Percentiles rank a stretch among this genome's conserved stretches.
Conservation (phyloP, 495 filamentous ascomycete genomes). For the Lepraria neglecta region DNA sequence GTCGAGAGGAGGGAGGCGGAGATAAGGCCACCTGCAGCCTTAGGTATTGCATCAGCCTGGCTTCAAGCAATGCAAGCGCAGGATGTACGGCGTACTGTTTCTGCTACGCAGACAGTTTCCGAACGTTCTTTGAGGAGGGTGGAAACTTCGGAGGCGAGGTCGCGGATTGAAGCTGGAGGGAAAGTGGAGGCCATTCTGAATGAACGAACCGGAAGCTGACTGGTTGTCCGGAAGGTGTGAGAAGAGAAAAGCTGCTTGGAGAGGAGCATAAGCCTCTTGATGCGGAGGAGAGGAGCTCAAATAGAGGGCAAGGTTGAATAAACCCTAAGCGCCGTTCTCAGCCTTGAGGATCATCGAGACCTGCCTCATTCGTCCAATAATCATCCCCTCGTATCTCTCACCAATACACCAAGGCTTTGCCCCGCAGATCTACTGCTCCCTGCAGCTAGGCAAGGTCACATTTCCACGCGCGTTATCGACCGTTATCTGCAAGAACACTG, state of each 20-base stretch:
- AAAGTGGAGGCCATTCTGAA: slow-evolving; percentile 27
- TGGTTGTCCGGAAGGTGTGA: background rate
- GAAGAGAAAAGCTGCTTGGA: background rate
- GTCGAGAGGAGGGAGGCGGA: slow-evolving; percentile 49
- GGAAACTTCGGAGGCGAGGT: slow-evolving; percentile 45
- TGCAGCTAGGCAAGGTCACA: background rate
- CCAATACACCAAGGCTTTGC: background rate
- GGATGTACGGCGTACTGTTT: slow-evolving; percentile 43
- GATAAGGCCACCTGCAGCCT: slow-evolving; percentile 59
- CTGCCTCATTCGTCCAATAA: background rate
- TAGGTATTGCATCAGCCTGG: slow-evolving; percentile 2
- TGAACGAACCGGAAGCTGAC: background rate
- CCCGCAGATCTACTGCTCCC: slow-evolving; percentile 2
- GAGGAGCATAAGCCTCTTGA: background rate
- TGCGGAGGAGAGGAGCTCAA: background rate
- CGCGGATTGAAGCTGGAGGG: slow-evolving; percentile 45
- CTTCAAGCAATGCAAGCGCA: background rate
- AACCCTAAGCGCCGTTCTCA: background rate
- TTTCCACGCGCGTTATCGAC: slow-evolving; percentile 7
- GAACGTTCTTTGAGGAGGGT: slow-evolving; percentile 46
- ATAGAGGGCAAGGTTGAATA: background rate
- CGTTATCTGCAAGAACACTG: background rate
- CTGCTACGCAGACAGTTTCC: slow-evolving; percentile 52
- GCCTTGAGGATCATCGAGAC: background rate
- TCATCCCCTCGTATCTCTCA: background rate